Base-by-base conservation (phyloP, 2,329 filamentous ascomycete genomes). In the Diaporthe velutina region DNA sequence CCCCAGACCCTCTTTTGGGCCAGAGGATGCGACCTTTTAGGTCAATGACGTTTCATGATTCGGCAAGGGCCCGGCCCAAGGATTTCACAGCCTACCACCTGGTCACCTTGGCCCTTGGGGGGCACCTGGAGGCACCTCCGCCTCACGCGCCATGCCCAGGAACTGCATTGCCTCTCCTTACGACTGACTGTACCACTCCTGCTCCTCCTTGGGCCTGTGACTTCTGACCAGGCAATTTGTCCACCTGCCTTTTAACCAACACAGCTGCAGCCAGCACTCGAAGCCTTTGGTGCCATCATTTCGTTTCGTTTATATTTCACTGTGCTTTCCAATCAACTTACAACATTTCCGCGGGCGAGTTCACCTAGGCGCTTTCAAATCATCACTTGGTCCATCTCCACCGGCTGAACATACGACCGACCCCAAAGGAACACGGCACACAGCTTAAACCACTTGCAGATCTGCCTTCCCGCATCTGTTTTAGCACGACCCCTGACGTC, bases 401-500 rank as follows among this genome's bases (percentile, higher is more conserved):
- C 57, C 54, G 45, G 30, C 50, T 38, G 38, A 54, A 25, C 38
- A 22, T 19, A 7, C 19, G 35, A 38, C 35, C 57, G 35, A 38
- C 35, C 35, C 57, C 25, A 42, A 19, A 45, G 40, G 22, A 9
- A 25, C 40, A 71, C 68, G 52, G 68, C 28, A 60, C 55, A 25
- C 42, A 28, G 45, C 45, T 52, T 38, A 67, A 28, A 42, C 28
- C 12, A 35, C 35, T 28, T 48, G 55, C 45, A 70, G 54, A 73
- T 75, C 70, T 64, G 54, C 60, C 35, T 54, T 68, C 42, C 68
- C 70, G 70, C 68, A 64, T 74, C 38, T 25, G 64, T 13, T 40
- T 28, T 68, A 68, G 64, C 64, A 48, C 50, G 22, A 48, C 35
- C 70, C 67, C 74, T 75, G 74, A 75, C 74, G 74, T 75, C 70